Evolutionary conservation across 2,329 filamentous ascomycete species (phyloP), one percentile per base, ranked within the genome.

Genomic region (Alternaria triticina): DNA sequence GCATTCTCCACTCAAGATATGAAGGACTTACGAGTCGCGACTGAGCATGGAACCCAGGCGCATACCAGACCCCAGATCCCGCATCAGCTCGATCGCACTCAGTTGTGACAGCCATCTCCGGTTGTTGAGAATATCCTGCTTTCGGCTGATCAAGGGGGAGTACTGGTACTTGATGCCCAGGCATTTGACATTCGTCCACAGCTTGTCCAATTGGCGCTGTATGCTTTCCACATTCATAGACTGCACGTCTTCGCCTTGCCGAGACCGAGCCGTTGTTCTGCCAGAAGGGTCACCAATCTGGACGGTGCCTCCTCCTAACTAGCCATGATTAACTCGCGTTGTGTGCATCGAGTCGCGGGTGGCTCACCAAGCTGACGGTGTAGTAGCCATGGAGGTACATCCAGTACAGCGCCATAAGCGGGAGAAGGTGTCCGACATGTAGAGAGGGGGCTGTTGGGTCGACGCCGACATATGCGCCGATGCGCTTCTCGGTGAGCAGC

Each of bases 21-120:
- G 9, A 51, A 88, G 13, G 8, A 62, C 91, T 85, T 80, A 93
- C 90, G 92, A 96, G 66, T 98, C 95, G 73, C 93, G 89, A 56
- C 90, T 89, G 62, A 99, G 85, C 92, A 99, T 94, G 4, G 94
- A 87, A 1, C 95, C 94, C 54, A 99, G 82, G 62, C 95, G 86
- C 77, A 93, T 88, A 49, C 89, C 86, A 30, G 86, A 86, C 3
- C 94, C 96, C 28, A 97, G 82, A 60, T 90, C 86, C 75, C 88
- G 87, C 69, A 96, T 83, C 55, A 97, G 87, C 49, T 97, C 91
- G 52, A 93, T 83, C 47, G 97, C 84, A 1, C 89, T 85, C 46
- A 92, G 81, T 43, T 86, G 88, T 69, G 91, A 88, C 82, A 94
- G 88, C 96, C 96, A 99, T 54, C 85, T 84, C 67, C 89, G 91